These are phyloP conservation scores for Ligustrum vulgare DNA, from an alignment of 257 asterid species.

Conservation along the genomic window DNA sequence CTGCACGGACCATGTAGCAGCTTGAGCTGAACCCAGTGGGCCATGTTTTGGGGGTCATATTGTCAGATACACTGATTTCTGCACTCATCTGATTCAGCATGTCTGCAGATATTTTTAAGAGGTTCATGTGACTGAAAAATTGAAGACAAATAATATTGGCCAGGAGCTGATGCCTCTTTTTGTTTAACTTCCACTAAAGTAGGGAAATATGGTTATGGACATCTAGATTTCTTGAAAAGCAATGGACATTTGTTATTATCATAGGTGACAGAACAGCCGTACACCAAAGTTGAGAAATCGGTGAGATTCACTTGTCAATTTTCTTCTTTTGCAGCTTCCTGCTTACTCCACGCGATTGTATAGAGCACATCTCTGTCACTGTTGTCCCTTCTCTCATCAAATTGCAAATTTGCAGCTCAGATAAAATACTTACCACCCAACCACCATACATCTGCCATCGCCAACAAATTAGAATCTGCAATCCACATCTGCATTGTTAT, in stretches of 20 bases:
- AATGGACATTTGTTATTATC: not conserved
- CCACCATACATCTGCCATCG: not conserved
- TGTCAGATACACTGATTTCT: no score
- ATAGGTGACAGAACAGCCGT: not conserved
- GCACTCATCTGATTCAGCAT: not conserved
- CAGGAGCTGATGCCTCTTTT: conserved; percentile 6
- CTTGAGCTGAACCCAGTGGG: no score
- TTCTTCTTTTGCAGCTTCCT: not conserved
- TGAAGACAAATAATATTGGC: not conserved
- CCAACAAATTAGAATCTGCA: not conserved
- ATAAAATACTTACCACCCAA: not conserved
- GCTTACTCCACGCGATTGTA: not conserved
- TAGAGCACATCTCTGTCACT: not conserved
- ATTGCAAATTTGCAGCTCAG: not conserved
- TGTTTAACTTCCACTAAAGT: not conserved
- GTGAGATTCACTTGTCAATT: not conserved
- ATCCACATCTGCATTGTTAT: not conserved
- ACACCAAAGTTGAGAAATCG: not conserved
- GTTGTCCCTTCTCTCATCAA: not conserved
- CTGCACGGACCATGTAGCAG: no score
- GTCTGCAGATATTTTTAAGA: not conserved
- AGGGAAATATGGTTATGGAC: not conserved
- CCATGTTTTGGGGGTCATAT: no score
- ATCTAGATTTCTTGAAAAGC: not conserved
- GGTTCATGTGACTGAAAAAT: not conserved